Conservation (phyloP, 441 rosid genomes). For the Populus hybrid region DNA sequence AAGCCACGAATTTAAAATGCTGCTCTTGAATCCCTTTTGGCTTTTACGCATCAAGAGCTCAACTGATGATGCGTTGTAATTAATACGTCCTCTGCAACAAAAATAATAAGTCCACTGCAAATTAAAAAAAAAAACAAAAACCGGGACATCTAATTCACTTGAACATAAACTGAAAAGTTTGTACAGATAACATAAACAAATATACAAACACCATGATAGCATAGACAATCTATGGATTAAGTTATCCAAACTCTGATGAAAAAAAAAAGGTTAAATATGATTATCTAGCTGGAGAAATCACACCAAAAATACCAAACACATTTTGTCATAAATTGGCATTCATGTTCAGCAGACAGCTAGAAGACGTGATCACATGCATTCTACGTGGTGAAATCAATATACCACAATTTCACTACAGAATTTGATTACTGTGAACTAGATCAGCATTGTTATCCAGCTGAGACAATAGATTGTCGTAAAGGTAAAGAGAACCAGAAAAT, state of each 20-base stretch:
- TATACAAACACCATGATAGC: not conserved
- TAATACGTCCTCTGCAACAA: slow-evolving; percentile 38
- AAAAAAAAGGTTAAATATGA: no score
- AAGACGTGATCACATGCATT: no score
- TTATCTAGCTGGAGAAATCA: not conserved
- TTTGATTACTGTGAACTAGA: no score
- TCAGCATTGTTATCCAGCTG: no score
- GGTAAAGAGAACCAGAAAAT: no score
- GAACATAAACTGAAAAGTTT: not conserved
- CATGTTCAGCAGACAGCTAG: no score
- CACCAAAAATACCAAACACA: not conserved
- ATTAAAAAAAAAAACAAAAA: no score
- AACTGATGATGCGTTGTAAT: not conserved
- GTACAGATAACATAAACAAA: not conserved
- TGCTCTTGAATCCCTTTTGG: not conserved
- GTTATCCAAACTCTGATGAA: not conserved
- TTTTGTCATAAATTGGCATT: no score
- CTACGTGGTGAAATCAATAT: no score
- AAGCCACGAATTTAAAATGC: not conserved
- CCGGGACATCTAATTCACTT: not conserved
- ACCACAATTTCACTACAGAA: no score
- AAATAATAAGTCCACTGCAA: not conserved
- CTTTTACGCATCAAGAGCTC: not conserved
- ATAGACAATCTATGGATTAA: not conserved
- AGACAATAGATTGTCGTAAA: no score